Evolutionary conservation across 2,329 filamentous ascomycete genomes (phyloP), one percentile per base, ranked within the genome.

Genomic region (Aspergillus spinulosporus): DNA sequence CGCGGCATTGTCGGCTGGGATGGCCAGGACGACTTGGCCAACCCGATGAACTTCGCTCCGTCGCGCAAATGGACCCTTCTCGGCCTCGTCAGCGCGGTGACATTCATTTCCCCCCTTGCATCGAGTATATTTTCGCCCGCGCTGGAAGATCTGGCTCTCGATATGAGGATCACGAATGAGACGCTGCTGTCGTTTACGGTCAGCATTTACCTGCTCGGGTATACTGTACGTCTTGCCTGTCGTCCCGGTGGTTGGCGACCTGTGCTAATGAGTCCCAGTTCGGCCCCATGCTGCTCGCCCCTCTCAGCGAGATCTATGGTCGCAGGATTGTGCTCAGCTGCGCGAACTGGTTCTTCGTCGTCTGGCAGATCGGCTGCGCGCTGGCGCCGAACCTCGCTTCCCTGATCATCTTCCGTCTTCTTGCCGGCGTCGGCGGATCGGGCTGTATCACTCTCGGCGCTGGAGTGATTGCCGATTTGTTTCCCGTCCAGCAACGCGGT

Each of bases 251-350:
- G 5, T 3, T 45, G 8, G 0, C 15, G 21, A 21, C 21, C 21
- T 21, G 21, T 36, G 29, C 40, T 34, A 36, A 12, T 26, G 12
- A 6, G 5, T 7, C 21, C 1, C 39, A 58, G 44, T 60, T 86
- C 54, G 84, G 84, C 0, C 85, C 85, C 1, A 72, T 88, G 3
- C 62, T 89, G 1, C 86, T 86, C 77, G 86, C 86, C 2, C 86
- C 86, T 0, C 66, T 89, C 5, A 79, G 82, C 14, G 86, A 89
- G 65, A 72, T 88, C n/a, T 87, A 83, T 56, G 86, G 84, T 4
- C 77, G 84, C 5, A 78, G 86, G 58, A 70, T 80, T 37, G 77
- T 88, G 14, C 86, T 87, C 66, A 78, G 83, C 62, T 70, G 77
- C 53, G 85, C 83, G 3, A 86, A 86, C 64, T 70, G 79, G 52